Conservation (phyloP, 139 green algal genomes). For the Asterochloris sp. region DNA sequence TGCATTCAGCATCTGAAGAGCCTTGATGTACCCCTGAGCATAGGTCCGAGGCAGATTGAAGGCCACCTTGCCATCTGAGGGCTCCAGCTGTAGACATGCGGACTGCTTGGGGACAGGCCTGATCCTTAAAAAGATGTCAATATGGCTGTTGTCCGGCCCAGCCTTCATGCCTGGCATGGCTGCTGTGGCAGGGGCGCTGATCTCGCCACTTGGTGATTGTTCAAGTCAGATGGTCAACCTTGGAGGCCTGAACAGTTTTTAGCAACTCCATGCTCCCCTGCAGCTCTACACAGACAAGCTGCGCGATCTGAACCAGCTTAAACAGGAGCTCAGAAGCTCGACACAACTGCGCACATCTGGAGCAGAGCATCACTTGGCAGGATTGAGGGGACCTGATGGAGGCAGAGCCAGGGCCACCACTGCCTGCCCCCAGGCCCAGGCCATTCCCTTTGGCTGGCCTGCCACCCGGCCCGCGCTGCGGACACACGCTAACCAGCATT, state of each 20-base stretch:
- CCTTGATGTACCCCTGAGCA: conserved; percentile 23
- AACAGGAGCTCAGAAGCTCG: too few species aligned
- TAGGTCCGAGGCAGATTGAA: conserved; percentile 35
- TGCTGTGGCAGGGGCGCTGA: too few species aligned
- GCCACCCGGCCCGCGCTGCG: conserved; percentile 75
- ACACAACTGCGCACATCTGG: too few species aligned
- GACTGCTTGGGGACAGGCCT: conserved; percentile 34
- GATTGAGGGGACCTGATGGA: conserved; percentile 9
- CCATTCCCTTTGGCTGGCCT: conserved; percentile 48
- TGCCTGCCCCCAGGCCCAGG: conserved; percentile 34
- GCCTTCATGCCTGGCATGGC: too few species aligned
- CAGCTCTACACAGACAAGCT: too few species aligned
- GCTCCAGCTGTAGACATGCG: conserved; percentile 31
- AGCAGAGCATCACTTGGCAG: too few species aligned
- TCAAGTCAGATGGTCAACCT: too few species aligned
- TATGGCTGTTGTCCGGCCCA: conserved; percentile 26
- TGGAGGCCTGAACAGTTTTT: too few species aligned
- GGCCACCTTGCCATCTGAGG: conserved; percentile 25
- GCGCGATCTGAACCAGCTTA: too few species aligned
- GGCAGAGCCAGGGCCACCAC: neutral
- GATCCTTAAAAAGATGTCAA: conserved; percentile 66
- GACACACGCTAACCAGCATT: conserved; percentile 91
- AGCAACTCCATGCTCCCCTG: too few species aligned
- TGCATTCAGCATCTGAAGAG: too few species aligned
- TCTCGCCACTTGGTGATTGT: too few species aligned